Evolutionary conservation across 345 rosid genomes (phyloP), one percentile per base, ranked within the genome.

Genomic region (Rhizophora mangle): DNA sequence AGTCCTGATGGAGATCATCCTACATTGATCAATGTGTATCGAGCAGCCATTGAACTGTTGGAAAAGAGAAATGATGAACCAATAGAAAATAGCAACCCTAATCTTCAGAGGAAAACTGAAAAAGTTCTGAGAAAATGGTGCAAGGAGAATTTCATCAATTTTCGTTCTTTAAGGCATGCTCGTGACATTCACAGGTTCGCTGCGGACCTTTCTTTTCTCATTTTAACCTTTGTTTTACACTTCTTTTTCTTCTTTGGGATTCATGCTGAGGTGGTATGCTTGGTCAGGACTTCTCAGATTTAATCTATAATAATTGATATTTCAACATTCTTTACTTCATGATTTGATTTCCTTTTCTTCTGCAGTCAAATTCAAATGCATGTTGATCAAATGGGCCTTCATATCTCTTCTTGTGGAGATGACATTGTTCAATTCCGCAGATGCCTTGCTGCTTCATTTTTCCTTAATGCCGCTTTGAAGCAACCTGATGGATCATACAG

Each of bases 371-470:
- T 94, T 75, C 85, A 79, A 30, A 86, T 82, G 34, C 88, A 85
- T 47, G 84, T 85, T 74, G 84, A 85, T 68, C 96, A 88, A 78
- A 88, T 94, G 93, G 91, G 91, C 46, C 87, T 94, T 75, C 63
- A 24, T 64, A 66, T 89, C 63, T 82, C 90, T 72, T 91, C 98
- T 55, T 89, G 97, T 53, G 96, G 95, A 27, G 87, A 85, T n/a
- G 96, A 89, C 77, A 71, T 75, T 71, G 86, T 88, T 76, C 91
- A 82, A 81, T 89, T 87, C 74, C 87, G 89, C 37, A 88, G 90
- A 83, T 94, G 98, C 80, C 97, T 94, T 29, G 89, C 95, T 27
- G 88, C 96, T 60, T 85, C 97, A 18, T 94, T 94, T 84, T 94
- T 94, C 84, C 90, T 91, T 65, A 89, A 91, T 78, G 98, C 98